These are phyloP conservation scores for Glycyrrhiza uralensis DNA, from an alignment of 306 rosid species.

Conservation along the genomic window DNA sequence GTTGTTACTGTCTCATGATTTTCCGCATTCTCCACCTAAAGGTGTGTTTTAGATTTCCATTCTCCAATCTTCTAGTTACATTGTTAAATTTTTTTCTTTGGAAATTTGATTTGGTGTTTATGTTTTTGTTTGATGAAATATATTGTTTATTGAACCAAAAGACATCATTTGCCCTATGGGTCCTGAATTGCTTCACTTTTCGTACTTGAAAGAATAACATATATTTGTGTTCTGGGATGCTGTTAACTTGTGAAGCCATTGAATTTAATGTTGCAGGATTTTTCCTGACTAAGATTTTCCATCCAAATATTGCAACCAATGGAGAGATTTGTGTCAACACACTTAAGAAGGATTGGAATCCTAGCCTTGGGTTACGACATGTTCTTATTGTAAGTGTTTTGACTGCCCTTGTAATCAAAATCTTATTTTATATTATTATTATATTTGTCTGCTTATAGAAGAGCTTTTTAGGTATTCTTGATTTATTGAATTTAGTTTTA, in stretches of 20 bases:
- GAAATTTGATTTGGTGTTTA: neutral
- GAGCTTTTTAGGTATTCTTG: neutral
- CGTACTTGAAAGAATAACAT: neutral
- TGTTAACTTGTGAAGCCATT: slow-evolving; percentile 9
- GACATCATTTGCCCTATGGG: neutral
- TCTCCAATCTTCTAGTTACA: neutral
- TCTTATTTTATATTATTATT: neutral
- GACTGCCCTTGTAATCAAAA: neutral
- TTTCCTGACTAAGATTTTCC: slow-evolving; percentile 90
- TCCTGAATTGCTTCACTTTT: slow-evolving; percentile 9
- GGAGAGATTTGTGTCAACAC: slow-evolving; percentile 99
- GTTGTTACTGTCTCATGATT: slow-evolving; percentile 74
- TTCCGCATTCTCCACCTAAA: slow-evolving; percentile 92
- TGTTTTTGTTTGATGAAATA: neutral
- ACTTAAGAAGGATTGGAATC: slow-evolving; percentile 96
- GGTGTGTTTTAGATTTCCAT: slow-evolving; percentile 44
- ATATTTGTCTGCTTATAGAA: neutral
- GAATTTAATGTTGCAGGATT: slow-evolving; percentile 56
- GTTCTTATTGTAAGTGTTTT: slow-evolving; percentile 70
- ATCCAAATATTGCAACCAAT: slow-evolving; percentile 80
- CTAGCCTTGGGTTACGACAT: slow-evolving; percentile 89
- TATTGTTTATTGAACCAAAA: neutral
- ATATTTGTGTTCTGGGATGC: neutral
- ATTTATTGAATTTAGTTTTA: slow-evolving; percentile 5
- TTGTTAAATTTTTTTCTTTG: neutral